Evolutionary conservation across 805 yeast species (phyloP), one percentile per base, ranked within the genome.

Genomic region (Kurtzmaniella fragi): DNA sequence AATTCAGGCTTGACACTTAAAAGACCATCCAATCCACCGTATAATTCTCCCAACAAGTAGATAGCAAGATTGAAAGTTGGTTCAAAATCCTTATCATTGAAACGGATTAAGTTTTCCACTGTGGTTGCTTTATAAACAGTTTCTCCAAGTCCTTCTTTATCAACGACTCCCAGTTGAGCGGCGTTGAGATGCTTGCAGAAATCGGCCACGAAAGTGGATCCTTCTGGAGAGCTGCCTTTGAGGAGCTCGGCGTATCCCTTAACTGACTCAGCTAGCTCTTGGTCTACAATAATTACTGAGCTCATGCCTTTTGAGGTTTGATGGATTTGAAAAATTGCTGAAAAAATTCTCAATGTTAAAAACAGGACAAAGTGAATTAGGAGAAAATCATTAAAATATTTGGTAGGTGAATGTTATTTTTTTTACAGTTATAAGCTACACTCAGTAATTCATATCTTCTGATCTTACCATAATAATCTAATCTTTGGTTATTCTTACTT

Each of bases 31-130:
- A 31, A 10, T 28, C 49, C 44, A n/a, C 50, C 55, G 39, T 61
- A 51, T 30, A 67, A 56, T 42, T 62, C 57, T 17, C 48, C 47
- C 39, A 64, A 53, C 32, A 69, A 56, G 47, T 65, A 62, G 26
- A 61, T 50, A 42, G 64, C 52, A 49, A 69, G 59, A 48, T 68
- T 64, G 55, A 67, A 64, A n/a, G 71, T 55, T 17, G 73, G 67
- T 53, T 69, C 74, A 39, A 69, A 69, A 40, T 67, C 73, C 43
- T 59, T 66, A 53, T 69, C 73, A 35, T 61, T 53, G 48, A 69
- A 62, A 40, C 59, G 54, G 26, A 53, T 49, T 44, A 69, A 57
- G 15, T 41, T 49, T n/a, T 52, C 55, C 31, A 59, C 51, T 12
- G 50, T 48, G 20, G 70, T 53, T n/a, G 53, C 53, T 12, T 43